These are phyloP conservation scores for Capronia coronata DNA, from an alignment of 2,329 filamentous ascomycete species.

Conservation along the genomic window DNA sequence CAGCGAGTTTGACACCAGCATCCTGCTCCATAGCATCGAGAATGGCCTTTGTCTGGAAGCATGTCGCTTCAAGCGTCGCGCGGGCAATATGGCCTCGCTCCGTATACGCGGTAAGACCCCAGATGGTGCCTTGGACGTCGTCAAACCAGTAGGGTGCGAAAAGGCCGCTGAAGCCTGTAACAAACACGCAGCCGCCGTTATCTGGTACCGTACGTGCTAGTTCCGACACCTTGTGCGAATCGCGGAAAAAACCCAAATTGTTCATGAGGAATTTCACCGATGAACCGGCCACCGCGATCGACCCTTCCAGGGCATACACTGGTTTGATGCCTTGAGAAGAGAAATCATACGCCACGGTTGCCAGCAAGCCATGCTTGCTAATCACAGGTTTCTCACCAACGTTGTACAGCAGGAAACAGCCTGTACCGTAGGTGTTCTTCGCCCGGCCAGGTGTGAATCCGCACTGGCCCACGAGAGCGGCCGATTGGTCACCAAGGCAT, in stretches of 20 bases:
- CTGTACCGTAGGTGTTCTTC: slow-evolving; percentile 77
- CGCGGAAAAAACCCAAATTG: slow-evolving; percentile 51
- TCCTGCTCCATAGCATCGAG: slow-evolving; percentile 76
- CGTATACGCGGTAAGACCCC: slow-evolving; percentile 70
- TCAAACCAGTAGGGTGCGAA: slow-evolving; percentile 85
- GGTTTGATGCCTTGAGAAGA: slow-evolving; percentile 48
- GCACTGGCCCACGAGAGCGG: slow-evolving; percentile 70
- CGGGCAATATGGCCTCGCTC: slow-evolving; percentile 71
- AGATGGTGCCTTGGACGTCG: slow-evolving; percentile 71
- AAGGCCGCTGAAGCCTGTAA: slow-evolving; percentile 73
- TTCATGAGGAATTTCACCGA: slow-evolving; percentile 62
- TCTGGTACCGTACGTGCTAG: slow-evolving; percentile 54
- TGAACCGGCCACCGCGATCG: slow-evolving; percentile 65
- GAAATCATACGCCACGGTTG: slow-evolving; percentile 74
- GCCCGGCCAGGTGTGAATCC: slow-evolving; percentile 68
- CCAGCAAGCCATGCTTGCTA: slow-evolving; percentile 65
- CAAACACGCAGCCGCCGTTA: slow-evolving; percentile 70
- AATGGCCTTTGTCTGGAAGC: slow-evolving; percentile 77
- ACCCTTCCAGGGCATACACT: slow-evolving; percentile 68
- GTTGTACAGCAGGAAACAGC: slow-evolving; percentile 75
- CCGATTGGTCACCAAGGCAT: slow-evolving; percentile 70
- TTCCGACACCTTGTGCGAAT: slow-evolving; percentile 50
- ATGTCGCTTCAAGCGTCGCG: slow-evolving; percentile 74
- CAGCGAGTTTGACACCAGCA: slow-evolving; percentile 62
- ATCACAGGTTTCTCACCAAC: slow-evolving; percentile 70